These are phyloP conservation scores for Candida nitratophila DNA, from an alignment of 805 yeast genomes.

Conservation along the genomic window DNA sequence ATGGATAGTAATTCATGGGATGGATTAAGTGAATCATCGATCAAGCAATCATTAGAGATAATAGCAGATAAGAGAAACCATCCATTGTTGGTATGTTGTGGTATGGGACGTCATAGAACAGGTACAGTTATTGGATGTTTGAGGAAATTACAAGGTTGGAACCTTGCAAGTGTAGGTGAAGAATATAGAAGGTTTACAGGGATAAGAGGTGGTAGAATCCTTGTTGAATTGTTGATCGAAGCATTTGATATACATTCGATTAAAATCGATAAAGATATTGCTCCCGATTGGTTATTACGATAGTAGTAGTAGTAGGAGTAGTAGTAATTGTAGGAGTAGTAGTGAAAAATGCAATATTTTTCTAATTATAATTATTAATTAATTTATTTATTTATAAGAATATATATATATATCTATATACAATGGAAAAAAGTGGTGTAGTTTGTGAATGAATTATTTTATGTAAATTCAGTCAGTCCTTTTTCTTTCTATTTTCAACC, in stretches of 20 bases:
- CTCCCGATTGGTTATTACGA: constrained; percentile 41
- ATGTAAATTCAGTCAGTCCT: too few relatives aligned
- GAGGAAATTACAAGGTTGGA: constrained; percentile 94
- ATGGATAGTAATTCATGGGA: constrained; percentile 82
- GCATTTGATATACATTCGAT: constrained; percentile 46
- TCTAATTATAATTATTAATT: neutral
- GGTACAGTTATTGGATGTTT: constrained; percentile 96
- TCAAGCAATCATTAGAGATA: constrained; percentile 69
- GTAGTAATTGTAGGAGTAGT: too few relatives aligned
- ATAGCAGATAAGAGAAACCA: constrained; percentile 67
- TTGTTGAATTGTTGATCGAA: constrained; percentile 87
- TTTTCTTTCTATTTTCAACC: neutral
- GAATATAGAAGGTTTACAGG: constrained; percentile 95
- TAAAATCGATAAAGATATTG: constrained; percentile 30
- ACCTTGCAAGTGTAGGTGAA: constrained; percentile 84
- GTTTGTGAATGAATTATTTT: too few relatives aligned
- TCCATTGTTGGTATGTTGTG: constrained; percentile 89
- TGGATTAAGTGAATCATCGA: constrained; percentile 77
- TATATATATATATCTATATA: too few relatives aligned
- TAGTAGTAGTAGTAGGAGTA: too few relatives aligned
- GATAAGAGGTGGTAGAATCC: constrained; percentile 81
- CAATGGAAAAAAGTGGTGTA: too few relatives aligned
- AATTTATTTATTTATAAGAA: too few relatives aligned
- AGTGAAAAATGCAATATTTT: too few relatives aligned
- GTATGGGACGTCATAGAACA: constrained; percentile 97